Conservation (phyloP, 306 rosid genomes). For the Sicyos baderoa region DNA sequence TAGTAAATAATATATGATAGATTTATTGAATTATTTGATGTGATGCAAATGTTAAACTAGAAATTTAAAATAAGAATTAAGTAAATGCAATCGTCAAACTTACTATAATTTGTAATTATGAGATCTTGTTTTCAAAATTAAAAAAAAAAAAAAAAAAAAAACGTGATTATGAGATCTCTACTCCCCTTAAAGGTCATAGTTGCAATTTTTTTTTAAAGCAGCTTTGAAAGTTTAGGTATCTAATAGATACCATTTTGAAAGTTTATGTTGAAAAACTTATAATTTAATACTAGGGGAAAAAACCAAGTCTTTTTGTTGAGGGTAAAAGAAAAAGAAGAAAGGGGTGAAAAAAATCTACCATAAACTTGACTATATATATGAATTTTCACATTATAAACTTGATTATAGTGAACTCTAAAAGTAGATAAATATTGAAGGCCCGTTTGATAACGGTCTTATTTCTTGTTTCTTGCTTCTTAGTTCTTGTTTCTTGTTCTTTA, state of each 20-base stretch:
- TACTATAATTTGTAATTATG: neutral
- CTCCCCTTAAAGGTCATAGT: neutral
- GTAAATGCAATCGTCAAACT: neutral
- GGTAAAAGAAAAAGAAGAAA: neutral
- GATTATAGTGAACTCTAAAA: too few relatives aligned
- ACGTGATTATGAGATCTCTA: neutral
- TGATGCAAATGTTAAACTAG: neutral
- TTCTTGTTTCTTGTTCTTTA: too few relatives aligned
- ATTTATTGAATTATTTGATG: too few relatives aligned
- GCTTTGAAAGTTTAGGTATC: neutral
- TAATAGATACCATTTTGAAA: neutral
- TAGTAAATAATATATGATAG: too few relatives aligned
- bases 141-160: too few relatives aligned
- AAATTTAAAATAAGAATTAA: neutral
- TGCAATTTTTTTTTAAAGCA: neutral
- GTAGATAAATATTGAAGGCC: too few relatives aligned
- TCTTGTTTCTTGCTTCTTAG: too few relatives aligned
- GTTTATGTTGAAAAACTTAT: neutral
- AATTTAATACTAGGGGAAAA: neutral
- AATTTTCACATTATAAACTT: neutral
- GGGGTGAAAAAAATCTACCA: neutral
- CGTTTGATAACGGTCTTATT: too few relatives aligned
- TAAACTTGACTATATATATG: neutral
- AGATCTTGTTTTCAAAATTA: neutral
- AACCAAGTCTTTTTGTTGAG: neutral